phyloP scores from a whole-genome alignment of 1,139 yeast genomes.

The Taiozyma sp. region DNA sequence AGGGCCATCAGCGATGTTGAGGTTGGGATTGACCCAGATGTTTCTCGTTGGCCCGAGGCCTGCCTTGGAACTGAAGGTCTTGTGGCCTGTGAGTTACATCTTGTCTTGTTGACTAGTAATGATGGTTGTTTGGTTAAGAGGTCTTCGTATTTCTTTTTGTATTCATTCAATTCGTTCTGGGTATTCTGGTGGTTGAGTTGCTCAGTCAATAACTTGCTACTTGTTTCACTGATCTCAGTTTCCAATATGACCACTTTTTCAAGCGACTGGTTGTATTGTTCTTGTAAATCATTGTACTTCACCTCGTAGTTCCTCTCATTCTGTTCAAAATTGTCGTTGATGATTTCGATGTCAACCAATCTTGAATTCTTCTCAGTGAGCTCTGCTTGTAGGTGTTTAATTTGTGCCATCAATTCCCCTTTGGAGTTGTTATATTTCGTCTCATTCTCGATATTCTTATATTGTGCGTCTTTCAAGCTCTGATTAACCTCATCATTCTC shows the following conservation, averaged over 20 bases:
- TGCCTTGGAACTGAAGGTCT: neutral
- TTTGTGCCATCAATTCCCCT: slow-evolving; percentile 8
- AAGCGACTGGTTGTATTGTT: slow-evolving; percentile 15
- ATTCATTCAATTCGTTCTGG: slow-evolving; percentile 18
- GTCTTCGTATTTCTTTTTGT: slow-evolving; percentile 12
- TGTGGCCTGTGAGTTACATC: neutral
- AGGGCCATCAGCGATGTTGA: slow-evolving; percentile 25
- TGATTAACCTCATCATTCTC: slow-evolving; percentile 10
- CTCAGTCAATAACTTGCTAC: slow-evolving; percentile 19
- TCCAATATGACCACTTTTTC: slow-evolving; percentile 24
- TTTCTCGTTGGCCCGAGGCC: neutral
- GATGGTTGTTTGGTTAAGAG: slow-evolving; percentile 3
- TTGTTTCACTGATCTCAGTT: slow-evolving; percentile 20
- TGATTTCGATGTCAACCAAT: slow-evolving; percentile 26
- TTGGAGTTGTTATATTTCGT: slow-evolving; percentile 11
- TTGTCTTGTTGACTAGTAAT: neutral
- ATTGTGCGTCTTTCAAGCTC: slow-evolving; percentile 15
- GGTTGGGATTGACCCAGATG: neutral
- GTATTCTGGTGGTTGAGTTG: slow-evolving; percentile 24
- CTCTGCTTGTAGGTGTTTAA: slow-evolving; percentile 17
- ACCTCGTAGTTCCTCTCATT: slow-evolving; percentile 23
- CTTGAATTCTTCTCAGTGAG: slow-evolving; percentile 18
- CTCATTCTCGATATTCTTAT: slow-evolving; percentile 10
- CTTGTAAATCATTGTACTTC: slow-evolving; percentile 21
- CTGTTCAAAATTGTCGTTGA: slow-evolving; percentile 26